Evolutionary conservation across 352 stramenopile species (phyloP).

Genomic region (Aphanomyces astaci): DNA sequence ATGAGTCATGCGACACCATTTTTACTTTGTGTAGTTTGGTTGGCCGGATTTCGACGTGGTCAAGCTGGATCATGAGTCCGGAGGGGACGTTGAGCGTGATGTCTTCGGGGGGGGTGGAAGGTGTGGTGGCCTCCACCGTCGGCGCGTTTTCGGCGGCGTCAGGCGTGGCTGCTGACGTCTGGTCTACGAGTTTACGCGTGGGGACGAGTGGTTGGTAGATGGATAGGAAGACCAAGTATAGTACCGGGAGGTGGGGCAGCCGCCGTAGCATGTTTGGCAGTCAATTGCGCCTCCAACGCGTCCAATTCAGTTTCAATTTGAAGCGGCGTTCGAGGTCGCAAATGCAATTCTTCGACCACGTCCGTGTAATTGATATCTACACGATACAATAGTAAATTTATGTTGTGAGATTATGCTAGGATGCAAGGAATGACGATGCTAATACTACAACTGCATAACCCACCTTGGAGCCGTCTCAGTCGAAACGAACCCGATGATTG

Average conservation of each 20-base stretch:
- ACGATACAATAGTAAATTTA: no score
- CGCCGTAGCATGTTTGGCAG: background rate
- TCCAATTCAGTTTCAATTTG: constrained; percentile 7
- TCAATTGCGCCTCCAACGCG: background rate
- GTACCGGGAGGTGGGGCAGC: background rate
- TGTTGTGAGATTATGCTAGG: no score
- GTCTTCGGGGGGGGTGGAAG: background rate
- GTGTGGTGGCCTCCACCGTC: no score
- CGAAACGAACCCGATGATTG: constrained; percentile 8
- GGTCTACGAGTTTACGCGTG: background rate
- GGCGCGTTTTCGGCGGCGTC: no score
- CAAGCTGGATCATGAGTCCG: background rate
- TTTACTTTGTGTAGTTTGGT: background rate
- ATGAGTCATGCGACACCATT: background rate
- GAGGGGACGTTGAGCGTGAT: background rate
- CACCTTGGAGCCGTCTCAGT: constrained; percentile 17
- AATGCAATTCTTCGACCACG: background rate
- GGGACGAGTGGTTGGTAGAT: background rate
- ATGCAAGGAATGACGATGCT: no score
- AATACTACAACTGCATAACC: no score
- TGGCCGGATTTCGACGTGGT: background rate
- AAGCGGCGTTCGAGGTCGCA: background rate
- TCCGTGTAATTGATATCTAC: constrained; percentile 19
- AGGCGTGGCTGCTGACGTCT: no score
- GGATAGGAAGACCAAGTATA: no score